Evolutionary conservation across 2,329 filamentous ascomycete genomes (phyloP).

Genomic region (Decorospora gaudefroyi): DNA sequence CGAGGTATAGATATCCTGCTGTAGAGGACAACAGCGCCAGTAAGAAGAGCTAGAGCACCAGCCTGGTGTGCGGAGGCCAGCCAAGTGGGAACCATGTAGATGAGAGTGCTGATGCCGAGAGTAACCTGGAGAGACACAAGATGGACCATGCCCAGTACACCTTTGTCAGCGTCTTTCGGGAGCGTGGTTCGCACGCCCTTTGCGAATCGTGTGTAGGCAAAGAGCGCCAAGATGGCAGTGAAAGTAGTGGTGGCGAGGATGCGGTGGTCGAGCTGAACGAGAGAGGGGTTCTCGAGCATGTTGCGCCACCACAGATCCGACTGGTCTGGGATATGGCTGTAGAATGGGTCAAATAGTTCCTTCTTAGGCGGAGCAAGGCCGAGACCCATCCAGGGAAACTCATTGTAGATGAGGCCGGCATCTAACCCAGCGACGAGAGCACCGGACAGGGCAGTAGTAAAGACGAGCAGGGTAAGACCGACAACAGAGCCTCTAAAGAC

Average conservation of each 20-base stretch:
- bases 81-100: conserved; percentile 89
- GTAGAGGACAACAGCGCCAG: conserved; percentile 77
- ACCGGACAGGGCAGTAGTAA: conserved; percentile 89
- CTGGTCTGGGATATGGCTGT: conserved; percentile 75
- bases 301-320: conserved; percentile 96
- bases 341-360: conserved; percentile 85
- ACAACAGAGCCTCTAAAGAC: conserved; percentile 74
- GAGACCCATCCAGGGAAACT: conserved; percentile 93
- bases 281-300: conserved; percentile 92
- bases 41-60: conserved; percentile 81
- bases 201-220: conserved; percentile 75
- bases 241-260: conserved; percentile 90
- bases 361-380: conserved; percentile 78
- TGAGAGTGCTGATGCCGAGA: conserved; percentile 85
- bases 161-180: conserved; percentile 67
- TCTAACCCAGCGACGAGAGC: conserved; percentile 93
- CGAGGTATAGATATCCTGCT: conserved; percentile 54
- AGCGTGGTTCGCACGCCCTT: conserved; percentile 63
- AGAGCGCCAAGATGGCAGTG: conserved; percentile 76
- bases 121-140: conserved; percentile 80
- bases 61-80: conserved; percentile 93
- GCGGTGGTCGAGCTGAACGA: conserved; percentile 94
- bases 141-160: conserved; percentile 78
- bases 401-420: conserved; percentile 96
- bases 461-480: conserved; percentile 74